Conservation (phyloP, 768 basidiomycete species). For the Tylopilus vinaceipallidus region DNA sequence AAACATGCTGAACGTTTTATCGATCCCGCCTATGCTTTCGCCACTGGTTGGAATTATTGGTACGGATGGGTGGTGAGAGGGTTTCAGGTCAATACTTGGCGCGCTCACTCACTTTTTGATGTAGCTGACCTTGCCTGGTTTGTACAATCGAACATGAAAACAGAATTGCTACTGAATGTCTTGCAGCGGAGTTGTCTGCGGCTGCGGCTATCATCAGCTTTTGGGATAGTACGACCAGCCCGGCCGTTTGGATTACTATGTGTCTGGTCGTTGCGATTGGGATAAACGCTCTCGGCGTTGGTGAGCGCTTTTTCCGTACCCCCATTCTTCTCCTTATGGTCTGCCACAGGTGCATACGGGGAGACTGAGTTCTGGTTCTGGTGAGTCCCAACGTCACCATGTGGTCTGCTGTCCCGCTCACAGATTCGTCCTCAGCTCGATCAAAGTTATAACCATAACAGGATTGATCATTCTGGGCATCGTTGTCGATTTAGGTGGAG, state of each 20-base stretch:
- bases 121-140: conserved; percentile 28
- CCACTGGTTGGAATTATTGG: conserved; percentile 44
- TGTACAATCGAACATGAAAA: not conserved
- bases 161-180: conserved; percentile 2
- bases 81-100: not conserved
- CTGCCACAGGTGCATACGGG: conserved; percentile 34
- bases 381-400: not conserved
- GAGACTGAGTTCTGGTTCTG: conserved; percentile 49
- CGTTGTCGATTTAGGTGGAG: conserved; percentile 49
- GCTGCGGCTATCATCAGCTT: conserved; percentile 49
- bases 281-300: conserved; percentile 45
- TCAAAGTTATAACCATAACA: conserved; percentile 48
- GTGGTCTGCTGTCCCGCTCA: not conserved
- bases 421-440: conserved; percentile 31
- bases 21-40: conserved; percentile 44
- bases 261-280: conserved; percentile 48
- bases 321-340: too few species aligned
- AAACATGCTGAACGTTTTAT: conserved; percentile 47
- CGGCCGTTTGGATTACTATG: conserved; percentile 52
- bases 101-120: not conserved
- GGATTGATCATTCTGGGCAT: conserved; percentile 44
- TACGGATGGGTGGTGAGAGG: conserved; percentile 35
- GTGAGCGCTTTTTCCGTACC: conserved; percentile 16
- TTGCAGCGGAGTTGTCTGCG: conserved; percentile 45
- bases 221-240: conserved; percentile 41